These are phyloP conservation scores for Lignosus rhinocerotis DNA, from an alignment of 1,284 basidiomycete genomes.

Conservation along the genomic window DNA sequence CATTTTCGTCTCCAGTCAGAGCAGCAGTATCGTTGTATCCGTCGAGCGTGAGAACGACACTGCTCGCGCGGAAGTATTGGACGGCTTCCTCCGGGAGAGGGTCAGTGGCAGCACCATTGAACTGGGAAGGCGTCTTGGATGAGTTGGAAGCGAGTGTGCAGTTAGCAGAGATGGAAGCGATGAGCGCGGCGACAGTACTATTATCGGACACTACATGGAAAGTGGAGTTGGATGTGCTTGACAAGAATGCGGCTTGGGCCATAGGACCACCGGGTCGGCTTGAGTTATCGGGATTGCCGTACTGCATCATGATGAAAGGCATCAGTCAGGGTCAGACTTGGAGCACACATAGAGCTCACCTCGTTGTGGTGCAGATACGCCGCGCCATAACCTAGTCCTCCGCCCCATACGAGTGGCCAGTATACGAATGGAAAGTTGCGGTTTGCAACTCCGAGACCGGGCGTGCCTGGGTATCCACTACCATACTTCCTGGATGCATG, in stretches of 20 bases:
- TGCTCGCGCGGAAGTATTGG: slow-evolving; percentile 62
- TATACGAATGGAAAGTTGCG: slow-evolving; percentile 58
- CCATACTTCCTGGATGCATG: slow-evolving; percentile 46
- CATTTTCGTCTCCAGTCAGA: slow-evolving; percentile 39
- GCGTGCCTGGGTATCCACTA: slow-evolving; percentile 55
- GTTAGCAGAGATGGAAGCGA: slow-evolving; percentile 40
- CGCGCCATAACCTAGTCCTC: slow-evolving; percentile 35
- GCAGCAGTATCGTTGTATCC: slow-evolving; percentile 64
- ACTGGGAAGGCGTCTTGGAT: slow-evolving; percentile 31
- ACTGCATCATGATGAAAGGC: slow-evolving; percentile 45
- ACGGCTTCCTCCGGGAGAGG: slow-evolving; percentile 54
- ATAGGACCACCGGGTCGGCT: slow-evolving; percentile 61
- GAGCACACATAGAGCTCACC: slow-evolving; percentile 26
- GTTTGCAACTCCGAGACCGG: slow-evolving; percentile 43
- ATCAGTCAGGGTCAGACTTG: background rate
- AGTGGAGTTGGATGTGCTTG: slow-evolving; percentile 45
- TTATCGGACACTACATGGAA: slow-evolving; percentile 64
- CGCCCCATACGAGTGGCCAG: slow-evolving; percentile 60
- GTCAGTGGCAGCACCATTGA: slow-evolving; percentile 32
- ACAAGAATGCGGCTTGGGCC: slow-evolving; percentile 50
- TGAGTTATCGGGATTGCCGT: slow-evolving; percentile 51
- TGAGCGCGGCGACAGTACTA: slow-evolving; percentile 50
- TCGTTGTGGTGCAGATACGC: slow-evolving; percentile 46
- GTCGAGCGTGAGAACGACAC: slow-evolving; percentile 54
- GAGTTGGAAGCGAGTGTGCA: slow-evolving; percentile 24